Conservation (phyloP, 2,329 filamentous ascomycete genomes). For the Colletotrichum salicis region DNA sequence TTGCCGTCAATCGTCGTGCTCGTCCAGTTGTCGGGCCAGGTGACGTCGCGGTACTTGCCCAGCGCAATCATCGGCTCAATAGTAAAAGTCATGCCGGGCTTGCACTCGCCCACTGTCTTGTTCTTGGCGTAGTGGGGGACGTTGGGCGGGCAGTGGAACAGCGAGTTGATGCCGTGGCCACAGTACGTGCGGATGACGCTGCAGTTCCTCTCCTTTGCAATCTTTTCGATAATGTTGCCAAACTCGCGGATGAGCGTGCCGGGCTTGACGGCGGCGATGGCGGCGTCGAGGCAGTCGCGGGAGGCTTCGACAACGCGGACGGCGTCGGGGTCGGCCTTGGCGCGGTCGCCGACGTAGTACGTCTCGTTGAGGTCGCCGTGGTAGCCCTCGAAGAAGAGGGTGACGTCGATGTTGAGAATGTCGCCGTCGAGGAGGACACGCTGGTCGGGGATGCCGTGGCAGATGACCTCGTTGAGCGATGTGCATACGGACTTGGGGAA, state of each 20-base stretch:
- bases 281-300: slow-evolving; percentile 87
- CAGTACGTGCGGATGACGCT: slow-evolving; percentile 96
- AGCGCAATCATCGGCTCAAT: slow-evolving; percentile 99
- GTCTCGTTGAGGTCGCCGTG: slow-evolving; percentile 98
- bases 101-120: slow-evolving; percentile 93
- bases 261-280: slow-evolving; percentile 92
- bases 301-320: slow-evolving; percentile 92
- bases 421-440: slow-evolving; percentile 89
- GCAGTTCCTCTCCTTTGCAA: slow-evolving; percentile 86
- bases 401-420: slow-evolving; percentile 96
- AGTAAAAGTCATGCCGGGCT: slow-evolving; percentile 97
- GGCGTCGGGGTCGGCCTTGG: slow-evolving; percentile 83
- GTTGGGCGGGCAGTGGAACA: slow-evolving; percentile 94
- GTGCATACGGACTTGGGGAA: slow-evolving; percentile 99
- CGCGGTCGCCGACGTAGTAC: slow-evolving; percentile 94
- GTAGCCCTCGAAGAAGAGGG: slow-evolving; percentile 92
- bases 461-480: slow-evolving; percentile 96
- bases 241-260: slow-evolving; percentile 93
- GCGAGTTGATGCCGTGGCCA: slow-evolving; percentile 91
- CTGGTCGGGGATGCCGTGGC: slow-evolving; percentile 96
- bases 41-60: slow-evolving; percentile 90
- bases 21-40: slow-evolving; percentile 99
- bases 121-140: slow-evolving; percentile 98
- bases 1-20: slow-evolving; percentile 92
- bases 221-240: slow-evolving; percentile 94